Conservation (phyloP, 2,329 filamentous ascomycete species). For the Aspergillus tamarii region DNA sequence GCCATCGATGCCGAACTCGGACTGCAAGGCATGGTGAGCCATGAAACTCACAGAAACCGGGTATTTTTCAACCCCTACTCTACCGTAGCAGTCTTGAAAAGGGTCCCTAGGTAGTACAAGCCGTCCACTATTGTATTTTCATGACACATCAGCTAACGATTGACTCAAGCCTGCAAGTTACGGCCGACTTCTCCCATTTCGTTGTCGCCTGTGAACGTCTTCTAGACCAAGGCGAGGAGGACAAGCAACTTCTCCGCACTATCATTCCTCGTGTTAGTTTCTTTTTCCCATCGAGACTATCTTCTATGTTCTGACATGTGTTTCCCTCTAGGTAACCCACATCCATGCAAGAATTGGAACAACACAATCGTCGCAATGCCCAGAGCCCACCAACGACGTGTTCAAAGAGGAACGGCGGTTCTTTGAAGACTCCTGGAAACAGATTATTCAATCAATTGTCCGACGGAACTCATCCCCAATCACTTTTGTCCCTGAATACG, state of each 20-base stretch:
- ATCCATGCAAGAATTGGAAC: slow-evolving; percentile 42
- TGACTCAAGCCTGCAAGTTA: slow-evolving; percentile 21
- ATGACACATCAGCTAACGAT: neutral
- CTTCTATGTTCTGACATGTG: neutral
- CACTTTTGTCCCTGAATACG: slow-evolving; percentile 20
- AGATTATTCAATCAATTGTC: slow-evolving; percentile 17
- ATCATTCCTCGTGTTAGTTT: slow-evolving; percentile 36
- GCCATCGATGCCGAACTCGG: slow-evolving; percentile 36
- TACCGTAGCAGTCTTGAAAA: slow-evolving; percentile 30
- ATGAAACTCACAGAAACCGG: slow-evolving; percentile 40
- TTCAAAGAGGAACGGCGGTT: slow-evolving; percentile 35
- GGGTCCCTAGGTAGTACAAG: slow-evolving; percentile 33
- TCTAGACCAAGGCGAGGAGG: slow-evolving; percentile 23
- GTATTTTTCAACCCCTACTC: slow-evolving; percentile 38
- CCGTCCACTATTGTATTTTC: neutral
- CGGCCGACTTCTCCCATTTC: slow-evolving; percentile 30
- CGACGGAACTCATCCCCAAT: slow-evolving; percentile 6
- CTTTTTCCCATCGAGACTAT: fast-evolving
- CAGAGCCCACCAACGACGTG: slow-evolving; percentile 35
- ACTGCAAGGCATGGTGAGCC: slow-evolving; percentile 31
- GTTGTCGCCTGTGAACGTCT: slow-evolving; percentile 27
- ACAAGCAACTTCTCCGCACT: slow-evolving; percentile 21
- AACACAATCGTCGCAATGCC: slow-evolving; percentile 42
- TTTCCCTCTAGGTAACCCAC: slow-evolving; percentile 32
- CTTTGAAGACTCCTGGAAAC: slow-evolving; percentile 33